These are phyloP conservation scores for Teratosphaeriaceae sp. DNA, from an alignment of 2,329 filamentous ascomycete genomes.

Conservation along the genomic window DNA sequence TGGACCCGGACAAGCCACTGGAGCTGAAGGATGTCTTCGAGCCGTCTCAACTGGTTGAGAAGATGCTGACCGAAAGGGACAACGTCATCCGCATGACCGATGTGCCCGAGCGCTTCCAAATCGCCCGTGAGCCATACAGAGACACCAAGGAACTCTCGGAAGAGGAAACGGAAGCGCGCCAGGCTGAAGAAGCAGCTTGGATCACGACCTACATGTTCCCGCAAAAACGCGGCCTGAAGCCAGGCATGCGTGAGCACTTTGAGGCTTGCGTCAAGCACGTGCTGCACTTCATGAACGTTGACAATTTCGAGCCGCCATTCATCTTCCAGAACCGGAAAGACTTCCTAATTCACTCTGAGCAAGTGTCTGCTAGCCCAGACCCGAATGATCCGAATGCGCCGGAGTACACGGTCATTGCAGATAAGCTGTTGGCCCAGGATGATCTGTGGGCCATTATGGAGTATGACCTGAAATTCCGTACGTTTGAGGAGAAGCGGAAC, in stretches of 20 bases:
- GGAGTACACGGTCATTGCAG: conserved; percentile 67
- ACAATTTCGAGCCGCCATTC: conserved; percentile 93
- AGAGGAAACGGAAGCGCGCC: conserved; percentile 56
- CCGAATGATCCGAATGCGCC: conserved; percentile 63
- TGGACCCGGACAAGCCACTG: conserved; percentile 73
- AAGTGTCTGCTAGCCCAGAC: conserved; percentile 55
- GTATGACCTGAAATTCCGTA: conserved; percentile 89
- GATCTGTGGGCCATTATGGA: conserved; percentile 95
- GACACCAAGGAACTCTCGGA: conserved; percentile 65
- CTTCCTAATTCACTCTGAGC: conserved; percentile 86
- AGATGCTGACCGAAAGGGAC: conserved; percentile 91
- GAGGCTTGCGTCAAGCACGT: conserved; percentile 85
- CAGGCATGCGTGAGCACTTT: conserved; percentile 73
- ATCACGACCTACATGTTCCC: conserved; percentile 85
- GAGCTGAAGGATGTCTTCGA: conserved; percentile 98
- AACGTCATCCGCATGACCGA: conserved; percentile 84
- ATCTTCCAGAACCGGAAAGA: conserved; percentile 98
- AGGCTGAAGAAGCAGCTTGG: conserved; percentile 86
- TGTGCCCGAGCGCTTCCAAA: conserved; percentile 88
- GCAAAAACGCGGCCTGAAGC: conserved; percentile 61
- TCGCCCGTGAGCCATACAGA: conserved; percentile 84
- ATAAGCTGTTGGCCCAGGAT: conserved; percentile 85
- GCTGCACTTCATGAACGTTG: conserved; percentile 87
- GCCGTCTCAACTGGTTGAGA: conserved; percentile 87
- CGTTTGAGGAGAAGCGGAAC: conserved; percentile 85